Evolutionary conservation across 2,329 filamentous ascomycete species (phyloP).

Genomic region (Alternaria postmessia): DNA sequence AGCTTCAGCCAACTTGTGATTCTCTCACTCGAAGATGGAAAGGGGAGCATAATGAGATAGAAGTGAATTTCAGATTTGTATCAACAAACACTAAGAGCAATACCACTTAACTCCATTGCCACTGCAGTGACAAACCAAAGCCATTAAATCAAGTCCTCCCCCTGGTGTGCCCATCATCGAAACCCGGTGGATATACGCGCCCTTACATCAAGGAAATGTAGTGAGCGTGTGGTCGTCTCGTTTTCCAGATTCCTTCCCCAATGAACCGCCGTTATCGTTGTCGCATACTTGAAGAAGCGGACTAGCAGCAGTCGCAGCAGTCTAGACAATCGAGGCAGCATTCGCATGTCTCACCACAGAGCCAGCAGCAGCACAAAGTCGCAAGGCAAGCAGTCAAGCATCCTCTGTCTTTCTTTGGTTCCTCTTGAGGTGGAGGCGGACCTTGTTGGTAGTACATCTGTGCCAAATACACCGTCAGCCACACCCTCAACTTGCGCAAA

Average conservation of each 20-base stretch:
- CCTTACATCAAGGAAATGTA: neutral
- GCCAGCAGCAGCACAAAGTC: conserved; percentile 49
- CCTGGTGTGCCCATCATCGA: neutral
- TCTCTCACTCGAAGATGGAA: conserved; percentile 12
- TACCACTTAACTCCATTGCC: conserved; percentile 1
- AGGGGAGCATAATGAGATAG: neutral
- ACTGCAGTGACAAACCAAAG: neutral
- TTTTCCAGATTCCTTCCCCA: neutral
- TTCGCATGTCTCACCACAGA: conserved; percentile 48
- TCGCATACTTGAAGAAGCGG: neutral
- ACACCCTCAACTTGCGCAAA: neutral
- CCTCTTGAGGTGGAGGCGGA: conserved; percentile 33
- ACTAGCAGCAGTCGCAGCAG: conserved; percentile 38
- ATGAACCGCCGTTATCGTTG: neutral
- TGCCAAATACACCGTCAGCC: neutral
- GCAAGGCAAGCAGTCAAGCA: conserved; percentile 46
- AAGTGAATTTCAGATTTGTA: neutral
- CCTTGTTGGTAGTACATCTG: conserved; percentile 47
- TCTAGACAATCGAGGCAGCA: conserved; percentile 45
- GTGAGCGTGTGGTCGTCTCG: neutral
- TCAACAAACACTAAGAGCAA: neutral
- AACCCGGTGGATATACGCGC: neutral
- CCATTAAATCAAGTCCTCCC: neutral
- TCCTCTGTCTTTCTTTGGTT: conserved; percentile 44
- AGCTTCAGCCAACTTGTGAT: conserved; percentile 15